phyloP scores from a whole-genome alignment of 2,329 filamentous ascomycete species.

The Sporothrix globosa region DNA sequence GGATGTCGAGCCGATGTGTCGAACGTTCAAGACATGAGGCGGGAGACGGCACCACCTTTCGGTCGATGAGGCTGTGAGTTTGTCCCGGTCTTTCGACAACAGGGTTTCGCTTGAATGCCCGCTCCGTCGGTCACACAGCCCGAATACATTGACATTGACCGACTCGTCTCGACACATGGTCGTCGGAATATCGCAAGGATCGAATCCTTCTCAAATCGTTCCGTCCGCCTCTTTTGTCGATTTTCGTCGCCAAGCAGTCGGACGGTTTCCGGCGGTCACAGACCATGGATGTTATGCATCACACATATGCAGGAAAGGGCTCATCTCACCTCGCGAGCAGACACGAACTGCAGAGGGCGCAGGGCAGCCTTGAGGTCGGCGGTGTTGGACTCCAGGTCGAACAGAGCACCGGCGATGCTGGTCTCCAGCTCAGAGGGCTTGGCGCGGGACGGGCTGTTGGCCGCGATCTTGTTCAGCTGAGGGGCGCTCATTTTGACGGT shows the following conservation, averaged over 20 bases:
- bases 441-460: slow-evolving; percentile 93
- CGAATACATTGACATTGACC: not conserved
- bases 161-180: slow-evolving; percentile 14
- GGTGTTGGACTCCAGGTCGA: slow-evolving; percentile 99
- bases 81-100: slow-evolving; percentile 18
- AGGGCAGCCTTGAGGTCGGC: slow-evolving; percentile 95
- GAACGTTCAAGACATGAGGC: not conserved
- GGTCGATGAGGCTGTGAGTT: not conserved
- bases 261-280: not conserved
- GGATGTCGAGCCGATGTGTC: not conserved
- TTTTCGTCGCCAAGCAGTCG: not conserved
- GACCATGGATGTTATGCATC: slow-evolving; percentile 28
- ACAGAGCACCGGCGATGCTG: slow-evolving; percentile 94
- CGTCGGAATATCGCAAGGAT: not conserved
- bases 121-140: slow-evolving; percentile 12
- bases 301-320: slow-evolving; percentile 26
- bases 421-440: slow-evolving; percentile 97
- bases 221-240: not conserved
- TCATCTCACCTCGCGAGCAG: slow-evolving; percentile 95
- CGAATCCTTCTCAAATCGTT: slow-evolving; percentile 16
- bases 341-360: slow-evolving; percentile 97
- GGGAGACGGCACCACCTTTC: slow-evolving; percentile 9
- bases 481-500: slow-evolving; percentile 58
- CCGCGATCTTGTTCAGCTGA: slow-evolving; percentile 94
- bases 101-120: not conserved